Conservation (phyloP, 352 stramenopile genomes). For the Globisporangium splendens region DNA sequence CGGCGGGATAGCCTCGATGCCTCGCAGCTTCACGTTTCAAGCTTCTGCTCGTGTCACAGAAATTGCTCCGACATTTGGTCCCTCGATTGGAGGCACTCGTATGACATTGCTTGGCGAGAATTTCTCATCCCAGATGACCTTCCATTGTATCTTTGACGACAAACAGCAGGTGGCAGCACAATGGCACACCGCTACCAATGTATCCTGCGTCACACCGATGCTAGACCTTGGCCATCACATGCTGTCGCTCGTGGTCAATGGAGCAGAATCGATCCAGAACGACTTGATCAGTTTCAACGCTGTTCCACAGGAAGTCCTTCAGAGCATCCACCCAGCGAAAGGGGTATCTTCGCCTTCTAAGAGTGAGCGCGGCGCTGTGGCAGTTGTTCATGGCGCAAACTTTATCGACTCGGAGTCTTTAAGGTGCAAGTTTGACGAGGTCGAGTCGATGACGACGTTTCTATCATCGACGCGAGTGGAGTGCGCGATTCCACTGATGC, state of each 20-base stretch:
- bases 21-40: slow-evolving; percentile 22
- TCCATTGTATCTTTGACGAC: slow-evolving; percentile 35
- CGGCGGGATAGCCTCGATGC: slow-evolving; percentile 17
- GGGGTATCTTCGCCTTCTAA: slow-evolving; percentile 20
- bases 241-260: slow-evolving; percentile 28
- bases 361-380: slow-evolving; percentile 9
- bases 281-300: slow-evolving; percentile 29
- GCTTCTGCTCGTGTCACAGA: slow-evolving; percentile 13
- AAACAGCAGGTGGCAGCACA: slow-evolving; percentile 7
- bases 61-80: slow-evolving; percentile 24
- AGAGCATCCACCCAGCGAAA: slow-evolving; percentile 19
- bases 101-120: slow-evolving; percentile 21
- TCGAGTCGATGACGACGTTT: slow-evolving; percentile 27
- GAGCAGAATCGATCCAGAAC: slow-evolving; percentile 15
- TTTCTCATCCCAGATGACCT: slow-evolving; percentile 15
- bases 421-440: slow-evolving; percentile 40
- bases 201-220: slow-evolving; percentile 26
- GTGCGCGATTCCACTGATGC: slow-evolving; percentile 48
- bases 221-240: slow-evolving; percentile 25
- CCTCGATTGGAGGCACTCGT: slow-evolving; percentile 24
- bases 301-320: slow-evolving; percentile 29
- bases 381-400: slow-evolving; percentile 37
- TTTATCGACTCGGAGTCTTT: slow-evolving; percentile 47
- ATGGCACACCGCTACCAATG: neutral
- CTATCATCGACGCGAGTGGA: slow-evolving; percentile 45